Evolutionary conservation across 176 grass and related monocot species (phyloP).

Genomic region (Paspalum vaginatum): DNA sequence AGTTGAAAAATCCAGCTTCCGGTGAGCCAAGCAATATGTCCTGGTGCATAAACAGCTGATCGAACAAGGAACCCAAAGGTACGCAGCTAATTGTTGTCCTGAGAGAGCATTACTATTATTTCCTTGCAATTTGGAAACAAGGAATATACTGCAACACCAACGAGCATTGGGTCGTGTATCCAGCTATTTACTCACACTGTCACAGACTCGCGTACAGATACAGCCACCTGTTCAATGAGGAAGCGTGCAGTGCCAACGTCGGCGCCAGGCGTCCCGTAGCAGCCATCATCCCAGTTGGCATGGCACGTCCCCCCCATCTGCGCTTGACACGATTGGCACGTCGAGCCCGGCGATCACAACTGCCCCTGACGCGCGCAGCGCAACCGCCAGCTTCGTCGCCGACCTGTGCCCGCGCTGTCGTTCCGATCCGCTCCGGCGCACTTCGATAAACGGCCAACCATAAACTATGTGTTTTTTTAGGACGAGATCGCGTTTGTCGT

Average conservation of each 20-base stretch:
- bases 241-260: background rate
- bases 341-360: background rate
- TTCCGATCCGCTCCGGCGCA: conserved; percentile 3
- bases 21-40: background rate
- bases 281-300: conserved; percentile 19
- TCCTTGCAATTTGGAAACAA: too few relatives aligned
- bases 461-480: too few relatives aligned
- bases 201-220: background rate
- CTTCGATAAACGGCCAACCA: background rate
- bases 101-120: background rate
- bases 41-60: background rate
- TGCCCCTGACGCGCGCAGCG: background rate
- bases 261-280: conserved; percentile 9
- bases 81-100: background rate
- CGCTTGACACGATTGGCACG: conserved; percentile 24
- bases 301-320: background rate
- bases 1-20: background rate
- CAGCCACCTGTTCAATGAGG: background rate
- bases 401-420: conserved; percentile 24
- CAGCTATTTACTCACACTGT: background rate
- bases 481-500: too few relatives aligned
- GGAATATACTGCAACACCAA: background rate
- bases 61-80: background rate
- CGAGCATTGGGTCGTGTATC: background rate
- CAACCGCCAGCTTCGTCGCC: conserved; percentile 31